These are phyloP conservation scores for Rusavskia elegans DNA, from an alignment of 495 filamentous ascomycete genomes.

Conservation along the genomic window DNA sequence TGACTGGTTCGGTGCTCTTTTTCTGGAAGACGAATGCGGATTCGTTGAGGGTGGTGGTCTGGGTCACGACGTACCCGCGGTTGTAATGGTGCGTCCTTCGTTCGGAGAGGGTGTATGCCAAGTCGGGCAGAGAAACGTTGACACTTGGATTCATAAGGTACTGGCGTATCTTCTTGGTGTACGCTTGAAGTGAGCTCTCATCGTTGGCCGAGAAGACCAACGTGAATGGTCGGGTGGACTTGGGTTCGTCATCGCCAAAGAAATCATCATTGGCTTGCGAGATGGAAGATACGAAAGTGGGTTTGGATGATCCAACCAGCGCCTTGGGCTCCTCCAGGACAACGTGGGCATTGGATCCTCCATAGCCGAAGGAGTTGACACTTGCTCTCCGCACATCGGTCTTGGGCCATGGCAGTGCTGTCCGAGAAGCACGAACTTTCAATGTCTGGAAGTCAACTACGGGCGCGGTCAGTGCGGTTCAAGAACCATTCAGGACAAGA, in stretches of 20 bases:
- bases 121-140: constrained; percentile 7
- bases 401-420: constrained; percentile 8
- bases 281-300: too few species aligned
- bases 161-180: constrained; percentile 6
- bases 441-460: not conserved
- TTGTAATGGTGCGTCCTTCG: constrained; percentile 10
- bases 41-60: too few species aligned
- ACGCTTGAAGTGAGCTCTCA: constrained; percentile 10
- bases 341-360: constrained; percentile 33
- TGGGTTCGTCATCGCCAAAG: too few species aligned
- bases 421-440: constrained; percentile 1
- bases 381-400: constrained; percentile 13
- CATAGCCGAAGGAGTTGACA: constrained; percentile 33
- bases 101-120: constrained; percentile 16
- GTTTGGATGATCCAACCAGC: too few species aligned
- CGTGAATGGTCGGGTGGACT: constrained; percentile 10
- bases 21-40: too few species aligned
- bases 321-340: constrained; percentile 4
- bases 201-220: constrained; percentile 20
- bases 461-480: too few species aligned
- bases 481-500: too few species aligned
- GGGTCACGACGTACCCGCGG: constrained; percentile 6
- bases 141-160: constrained; percentile 15
- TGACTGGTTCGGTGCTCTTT: not conserved
- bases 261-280: too few species aligned